Base-by-base conservation (phyloP, 345 rosid genomes). In the Populus nigra region DNA sequence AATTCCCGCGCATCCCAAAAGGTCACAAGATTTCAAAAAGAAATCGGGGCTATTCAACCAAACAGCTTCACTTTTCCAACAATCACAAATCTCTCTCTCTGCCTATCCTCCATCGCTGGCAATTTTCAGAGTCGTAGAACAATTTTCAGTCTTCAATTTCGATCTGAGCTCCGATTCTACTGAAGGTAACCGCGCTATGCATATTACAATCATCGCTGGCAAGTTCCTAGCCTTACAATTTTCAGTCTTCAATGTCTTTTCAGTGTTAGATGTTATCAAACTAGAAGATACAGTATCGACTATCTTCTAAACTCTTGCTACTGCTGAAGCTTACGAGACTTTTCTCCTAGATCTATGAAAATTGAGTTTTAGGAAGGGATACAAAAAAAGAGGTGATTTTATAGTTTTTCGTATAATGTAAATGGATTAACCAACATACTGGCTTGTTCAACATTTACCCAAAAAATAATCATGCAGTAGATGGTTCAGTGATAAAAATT, bases 1-100 rank as follows among this genome's bases (percentile, higher is more conserved):
- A 71, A 50, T 16, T 50, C 74, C 74, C 74, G 65, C 74, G 74
- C 74, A 53, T 17, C n/a, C n/a, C 41, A n/a, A 71, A 8, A 18
- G 9, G 47, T 13, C 5, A 35, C 36, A 25, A 69, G 7, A 1
- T 18, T 33, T 31, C 2, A 31, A 17, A 65, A n/a, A 69, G 18
- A 45, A 43, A 8, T 3, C 4, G n/a, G 38, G 2, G 22, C 2
- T 5, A 15, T 71, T 10, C 38, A 53, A 33, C 25, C 27, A 13
- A 27, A 49, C n/a, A 45, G 20, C 36, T 20, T 25, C 13, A 0
- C 12, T 71, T 71, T 8, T 7, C 59, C 22, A 53, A 53, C 23
- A 20, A 53, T 53, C n/a, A 20, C n/a, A 53, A 53, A 53, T 53
- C 23, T 20, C 59, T 53, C 23, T 53, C 9, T 53, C n/a, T 53